These are phyloP conservation scores for Achaetomiella virescens DNA, from an alignment of 495 filamentous ascomycete species.

Conservation along the genomic window DNA sequence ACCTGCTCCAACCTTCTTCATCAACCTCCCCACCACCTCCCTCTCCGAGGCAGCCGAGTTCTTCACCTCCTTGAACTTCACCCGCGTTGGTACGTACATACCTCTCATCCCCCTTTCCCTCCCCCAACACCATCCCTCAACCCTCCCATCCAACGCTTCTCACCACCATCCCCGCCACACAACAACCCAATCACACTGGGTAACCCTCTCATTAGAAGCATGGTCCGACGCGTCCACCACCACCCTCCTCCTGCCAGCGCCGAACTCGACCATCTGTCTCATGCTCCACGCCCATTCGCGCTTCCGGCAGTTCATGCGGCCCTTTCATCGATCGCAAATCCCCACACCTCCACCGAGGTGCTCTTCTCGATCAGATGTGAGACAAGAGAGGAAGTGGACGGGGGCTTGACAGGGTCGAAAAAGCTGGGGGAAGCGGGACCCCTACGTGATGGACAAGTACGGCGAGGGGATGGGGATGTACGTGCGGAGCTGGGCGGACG, in stretches of 20 bases:
- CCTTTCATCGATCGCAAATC: slow-evolving; percentile 8
- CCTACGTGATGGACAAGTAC: slow-evolving; percentile 14
- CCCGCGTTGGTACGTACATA: no score
- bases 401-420: slow-evolving; percentile 9
- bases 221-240: slow-evolving; percentile 14
- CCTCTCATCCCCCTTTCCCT: no score
- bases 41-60: slow-evolving; percentile 9
- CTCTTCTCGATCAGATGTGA: slow-evolving; percentile 10
- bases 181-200: no score
- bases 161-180: no score
- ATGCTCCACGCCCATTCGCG: slow-evolving; percentile 20
- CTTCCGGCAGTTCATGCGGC: slow-evolving; percentile 18
- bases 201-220: no score
- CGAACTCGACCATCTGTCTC: slow-evolving; percentile 14
- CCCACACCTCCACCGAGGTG: slow-evolving; percentile 13
- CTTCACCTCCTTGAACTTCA: slow-evolving; percentile 17
- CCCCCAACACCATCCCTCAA: no score
- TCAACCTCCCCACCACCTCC: slow-evolving; percentile 17
- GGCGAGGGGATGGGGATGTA: slow-evolving; percentile 20
- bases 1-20: slow-evolving; percentile 19
- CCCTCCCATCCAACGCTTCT: no score
- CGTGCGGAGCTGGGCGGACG: slow-evolving; percentile 18
- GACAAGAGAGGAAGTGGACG: slow-evolving; percentile 13
- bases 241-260: slow-evolving; percentile 13
- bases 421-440: slow-evolving; percentile 19